Conservation (phyloP, 164 flowering plant species). For the Malania oleifera region DNA sequence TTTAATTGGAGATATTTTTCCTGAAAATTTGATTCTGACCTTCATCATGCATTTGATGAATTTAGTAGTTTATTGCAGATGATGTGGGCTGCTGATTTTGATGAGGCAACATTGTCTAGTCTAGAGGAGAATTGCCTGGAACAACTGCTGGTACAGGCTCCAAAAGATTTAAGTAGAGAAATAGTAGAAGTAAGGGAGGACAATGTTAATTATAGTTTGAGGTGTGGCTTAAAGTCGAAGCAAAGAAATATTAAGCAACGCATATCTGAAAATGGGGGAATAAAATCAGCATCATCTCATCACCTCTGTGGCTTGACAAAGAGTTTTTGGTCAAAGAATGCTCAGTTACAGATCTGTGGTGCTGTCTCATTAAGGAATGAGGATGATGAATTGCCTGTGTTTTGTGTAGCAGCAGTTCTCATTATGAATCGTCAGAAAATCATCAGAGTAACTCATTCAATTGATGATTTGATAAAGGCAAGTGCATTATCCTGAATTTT, state of each 20-base stretch:
- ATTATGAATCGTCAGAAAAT: conserved; percentile 70
- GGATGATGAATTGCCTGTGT: conserved; percentile 73
- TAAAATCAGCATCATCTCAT: conserved; percentile 35
- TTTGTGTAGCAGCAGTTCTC: conserved; percentile 83
- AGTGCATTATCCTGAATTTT: conserved; percentile 12
- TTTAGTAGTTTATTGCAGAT: conserved; percentile 48
- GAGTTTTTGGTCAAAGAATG: conserved; percentile 61
- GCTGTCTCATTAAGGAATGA: conserved; percentile 44
- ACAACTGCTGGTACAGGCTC: conserved; percentile 49
- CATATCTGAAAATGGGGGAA: conserved; percentile 28
- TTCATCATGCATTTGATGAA: neutral
- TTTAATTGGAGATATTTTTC: neutral
- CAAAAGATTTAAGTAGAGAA: conserved; percentile 35
- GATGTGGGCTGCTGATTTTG: conserved; percentile 99
- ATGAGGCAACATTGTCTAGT: conserved; percentile 42
- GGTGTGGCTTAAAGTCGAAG: conserved; percentile 29
- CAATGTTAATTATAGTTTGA: conserved; percentile 27
- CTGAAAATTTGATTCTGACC: neutral
- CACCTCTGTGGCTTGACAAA: conserved; percentile 78
- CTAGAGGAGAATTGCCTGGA: conserved; percentile 63
- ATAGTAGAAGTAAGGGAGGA: conserved; percentile 30
- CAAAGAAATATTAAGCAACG: conserved; percentile 28
- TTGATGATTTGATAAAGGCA: conserved; percentile 89
- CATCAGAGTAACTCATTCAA: conserved; percentile 60
- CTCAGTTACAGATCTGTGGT: conserved; percentile 30